Base-by-base conservation (phyloP, 345 rosid genomes). In the Eucalyptus sp. region DNA sequence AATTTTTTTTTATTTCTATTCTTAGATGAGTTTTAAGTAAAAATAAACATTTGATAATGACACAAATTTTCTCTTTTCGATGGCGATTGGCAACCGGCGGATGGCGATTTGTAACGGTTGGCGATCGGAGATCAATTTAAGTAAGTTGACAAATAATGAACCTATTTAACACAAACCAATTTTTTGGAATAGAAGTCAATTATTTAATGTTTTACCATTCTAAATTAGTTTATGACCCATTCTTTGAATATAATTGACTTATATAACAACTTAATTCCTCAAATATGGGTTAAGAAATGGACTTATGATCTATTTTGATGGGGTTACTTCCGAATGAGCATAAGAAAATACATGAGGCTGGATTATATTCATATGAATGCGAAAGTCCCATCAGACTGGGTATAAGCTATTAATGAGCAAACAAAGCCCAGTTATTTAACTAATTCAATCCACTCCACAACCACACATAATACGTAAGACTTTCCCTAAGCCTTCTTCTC, bases 51-150 rank as follows among this genome's bases (percentile, higher is more conserved):
- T 52, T 18, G 24, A 52, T 8, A 52, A 52, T 1, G 0, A 18
- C 4, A 18, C 2, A 7, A 52, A 0, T 52, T 52, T 7, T 18
- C 58, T 0, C 7, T 18, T 52, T 52, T 4, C 2, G 7, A 2
- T 52, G 10, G 58, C 0, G 10, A 52, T 0, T 0, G 10, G 58
- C 2, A 9, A 52, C 0, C 0, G 10, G 24, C 1, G 0, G 9
- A 52, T 2, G 10, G 4, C 4, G 2, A 52, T 18, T 9, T 2
- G 7, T 0, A 13, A 0, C 11, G 13, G 13, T 11, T 9, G 11
- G 49, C 12, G 13, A 48, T 11, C 5, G 2, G 22, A 9, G 0
- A 7, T 0, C 4, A 0, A 2, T n/a, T n/a, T n/a, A n/a, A n/a
- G n/a, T n/a, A n/a, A n/a, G n/a, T n/a, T n/a, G n/a, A n/a, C n/a